Evolutionary conservation across 441 rosid species (phyloP).

Genomic region (Aquilaria agallochum): DNA sequence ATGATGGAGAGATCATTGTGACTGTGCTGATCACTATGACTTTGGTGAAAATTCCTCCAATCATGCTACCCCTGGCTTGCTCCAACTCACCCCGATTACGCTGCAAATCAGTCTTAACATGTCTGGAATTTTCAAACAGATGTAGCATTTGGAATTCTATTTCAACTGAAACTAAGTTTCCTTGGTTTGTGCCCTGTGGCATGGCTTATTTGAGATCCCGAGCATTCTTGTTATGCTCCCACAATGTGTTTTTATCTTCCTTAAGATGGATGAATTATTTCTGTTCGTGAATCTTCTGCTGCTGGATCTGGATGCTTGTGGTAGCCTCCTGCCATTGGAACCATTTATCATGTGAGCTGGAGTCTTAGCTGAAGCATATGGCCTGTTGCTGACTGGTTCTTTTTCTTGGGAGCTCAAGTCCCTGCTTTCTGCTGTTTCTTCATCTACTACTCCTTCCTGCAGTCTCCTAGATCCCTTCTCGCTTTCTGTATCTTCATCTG

Average conservation of each 20-base stretch:
- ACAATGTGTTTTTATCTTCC: conserved; percentile 17
- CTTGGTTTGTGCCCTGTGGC: no score
- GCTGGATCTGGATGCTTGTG: conserved; percentile 10
- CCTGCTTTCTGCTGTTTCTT: conserved; percentile 10
- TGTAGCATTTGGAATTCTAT: background rate
- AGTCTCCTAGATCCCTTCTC: no score
- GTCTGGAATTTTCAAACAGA: background rate
- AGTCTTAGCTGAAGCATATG: conserved; percentile 23
- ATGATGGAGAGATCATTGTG: no score
- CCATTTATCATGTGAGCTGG: conserved; percentile 12
- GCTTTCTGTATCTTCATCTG: background rate
- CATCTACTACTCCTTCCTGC: background rate
- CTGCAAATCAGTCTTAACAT: no score
- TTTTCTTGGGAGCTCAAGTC: conserved; percentile 4
- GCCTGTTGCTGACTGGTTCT: conserved; percentile 11
- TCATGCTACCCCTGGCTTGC: no score
- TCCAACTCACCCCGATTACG: no score
- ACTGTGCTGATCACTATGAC: no score
- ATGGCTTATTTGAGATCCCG: conserved; percentile 10
- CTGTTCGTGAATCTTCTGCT: conserved; percentile 12
- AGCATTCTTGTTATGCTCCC: conserved; percentile 17
- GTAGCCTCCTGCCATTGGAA: background rate
- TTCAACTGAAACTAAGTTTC: background rate
- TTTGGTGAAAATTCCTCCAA: no score
- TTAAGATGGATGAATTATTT: conserved; percentile 23